Base-by-base conservation (phyloP, 2,329 filamentous ascomycete species). In the Alternaria viburni region DNA sequence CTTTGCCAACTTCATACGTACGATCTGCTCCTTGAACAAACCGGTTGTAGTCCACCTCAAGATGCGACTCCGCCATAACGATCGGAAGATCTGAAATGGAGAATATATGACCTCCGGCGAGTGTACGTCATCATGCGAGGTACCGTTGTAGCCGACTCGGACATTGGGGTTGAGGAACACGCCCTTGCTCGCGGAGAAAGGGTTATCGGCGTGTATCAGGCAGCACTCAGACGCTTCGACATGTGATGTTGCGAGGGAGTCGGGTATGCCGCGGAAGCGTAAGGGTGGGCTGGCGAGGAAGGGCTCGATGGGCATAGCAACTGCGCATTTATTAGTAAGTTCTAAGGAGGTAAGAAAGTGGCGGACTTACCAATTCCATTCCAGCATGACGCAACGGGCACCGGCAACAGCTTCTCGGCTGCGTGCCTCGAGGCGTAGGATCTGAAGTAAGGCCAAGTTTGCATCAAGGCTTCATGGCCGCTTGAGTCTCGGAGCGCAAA, bases 221-320 rank as follows among this genome's bases (percentile, higher is more conserved):
- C 92, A 94, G 81, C 91, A 93, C 79, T 94, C 91, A 13, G 88
- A 91, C n/a, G 85, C 91, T 77, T 94, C 92, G 25, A 93, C 82
- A 72, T 92, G 90, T 25, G 82, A 72, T 4, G 69, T 62, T 0
- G 85, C 84, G 1, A 95, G 85, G 5, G 84, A 85, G 72, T 92
- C 90, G 0, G 86, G 74, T 21, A 91, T 83, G 5, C 85, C 89
- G 10, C 90, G 87, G 77, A 92, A 92, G n/a, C 80, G 82, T 0
- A 92, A 81, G 0, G 79, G 72, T 3, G 74, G 49, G 36, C 68
- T 23, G 66, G 62, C 69, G 61, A 72, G 15, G 51, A 77, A 77
- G 6, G 73, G 69, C 9, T 65, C 56, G 5, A 67, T 66, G 5
- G 71, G 69, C 73, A 76, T 76, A 10, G 69, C 69, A n/a, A 75